Percentiles rank a stretch among this genome's conserved stretches.
phyloP scores from a whole-genome alignment of 371 early-diverging fungal genomes.

The Mucor irregularis region DNA sequence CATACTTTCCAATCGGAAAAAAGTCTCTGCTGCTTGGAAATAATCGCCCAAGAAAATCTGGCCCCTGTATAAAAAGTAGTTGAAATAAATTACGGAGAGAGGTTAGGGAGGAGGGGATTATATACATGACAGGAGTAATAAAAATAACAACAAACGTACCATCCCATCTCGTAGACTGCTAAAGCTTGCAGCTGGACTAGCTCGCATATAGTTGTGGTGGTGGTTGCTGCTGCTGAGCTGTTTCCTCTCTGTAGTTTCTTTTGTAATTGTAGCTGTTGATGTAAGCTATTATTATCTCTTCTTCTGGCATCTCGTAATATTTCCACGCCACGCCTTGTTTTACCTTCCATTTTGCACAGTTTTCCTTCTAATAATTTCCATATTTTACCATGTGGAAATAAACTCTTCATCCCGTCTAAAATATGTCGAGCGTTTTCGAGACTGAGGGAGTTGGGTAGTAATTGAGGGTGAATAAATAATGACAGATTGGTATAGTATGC shows the following conservation, averaged over 20 bases:
- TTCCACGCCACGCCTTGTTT: slow-evolving; percentile 41
- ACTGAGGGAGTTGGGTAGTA: slow-evolving; percentile 40
- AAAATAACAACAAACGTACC: slow-evolving; percentile 28
- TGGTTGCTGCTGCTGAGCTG: background rate
- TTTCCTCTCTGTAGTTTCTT: background rate
- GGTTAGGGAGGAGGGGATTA: background rate
- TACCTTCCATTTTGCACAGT: slow-evolving; percentile 48
- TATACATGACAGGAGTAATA: background rate
- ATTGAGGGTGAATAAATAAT: slow-evolving; percentile 45
- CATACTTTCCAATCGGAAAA: slow-evolving; percentile 50
- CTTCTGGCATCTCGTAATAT: slow-evolving; percentile 44
- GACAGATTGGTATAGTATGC: slow-evolving; percentile 51
- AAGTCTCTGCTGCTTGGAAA: slow-evolving; percentile 51
- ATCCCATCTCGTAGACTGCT: slow-evolving; percentile 53
- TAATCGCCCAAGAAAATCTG: slow-evolving; percentile 54
- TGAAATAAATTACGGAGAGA: background rate
- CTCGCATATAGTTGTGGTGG: slow-evolving; percentile 17
- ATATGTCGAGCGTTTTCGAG: slow-evolving; percentile 32
- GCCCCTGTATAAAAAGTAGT: slow-evolving; percentile 30
- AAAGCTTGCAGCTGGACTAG: slow-evolving; percentile 43
- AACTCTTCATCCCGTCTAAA: slow-evolving; percentile 39
- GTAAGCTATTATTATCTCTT: slow-evolving; percentile 14
- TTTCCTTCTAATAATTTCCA: slow-evolving; percentile 52
- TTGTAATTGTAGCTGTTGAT: background rate
- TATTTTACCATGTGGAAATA: slow-evolving; percentile 40